Evolutionary conservation across 2,329 filamentous ascomycete species (phyloP), one percentile per base, ranked within the genome.

Genomic region (Neofusicoccum parvum): DNA sequence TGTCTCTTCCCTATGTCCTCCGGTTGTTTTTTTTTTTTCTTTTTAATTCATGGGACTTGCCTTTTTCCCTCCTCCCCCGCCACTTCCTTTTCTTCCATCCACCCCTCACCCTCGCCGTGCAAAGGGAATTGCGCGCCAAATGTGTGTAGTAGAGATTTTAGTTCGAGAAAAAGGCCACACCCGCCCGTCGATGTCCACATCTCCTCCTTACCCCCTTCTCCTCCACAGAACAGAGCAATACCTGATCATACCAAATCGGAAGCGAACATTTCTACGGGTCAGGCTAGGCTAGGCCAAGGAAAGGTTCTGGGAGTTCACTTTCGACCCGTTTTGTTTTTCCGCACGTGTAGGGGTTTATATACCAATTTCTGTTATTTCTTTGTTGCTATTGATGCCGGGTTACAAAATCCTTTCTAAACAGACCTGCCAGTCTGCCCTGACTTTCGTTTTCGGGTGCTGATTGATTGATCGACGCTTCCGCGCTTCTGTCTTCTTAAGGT

Each of bases 91-190:
- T 60, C n/a, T 48, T 48, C 43, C n/a, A 48, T 23, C 7, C 27
- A 14, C 4, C 37, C 37, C 9, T 15, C 37, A 39, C 11, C 43
- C 17, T 17, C 17, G 54, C 39, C 56, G 56, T 32, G 41, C 32
- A 48, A 34, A 27, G n/a, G 27, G 43, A 39, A n/a, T 37, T 46
- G 54, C 9, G 54, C 37, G 41, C 14, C 15, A 20, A 59, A 48
- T 60, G 32, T 60, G 43, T 60, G 56, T 60, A 48, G 56, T 60
- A 60, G 56, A 60, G 56, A 60, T 60, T 34, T 43, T 45, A 45
- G 32, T 58, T 48, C 41, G n/a, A 37, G n/a, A 36, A 48, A 46
- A 36, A 32, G 27, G 36, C 39, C 23, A 34, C 41, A 41, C 36
- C 20, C 39, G 27, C 41, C 39, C 27, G 36, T 20, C 39, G 37